A percentile compares a stretch with the other conserved stretches of the same genome.
These are phyloP conservation scores for Drosera spatulata DNA, from an alignment of 179 eudicot genomes.

Conservation along the genomic window DNA sequence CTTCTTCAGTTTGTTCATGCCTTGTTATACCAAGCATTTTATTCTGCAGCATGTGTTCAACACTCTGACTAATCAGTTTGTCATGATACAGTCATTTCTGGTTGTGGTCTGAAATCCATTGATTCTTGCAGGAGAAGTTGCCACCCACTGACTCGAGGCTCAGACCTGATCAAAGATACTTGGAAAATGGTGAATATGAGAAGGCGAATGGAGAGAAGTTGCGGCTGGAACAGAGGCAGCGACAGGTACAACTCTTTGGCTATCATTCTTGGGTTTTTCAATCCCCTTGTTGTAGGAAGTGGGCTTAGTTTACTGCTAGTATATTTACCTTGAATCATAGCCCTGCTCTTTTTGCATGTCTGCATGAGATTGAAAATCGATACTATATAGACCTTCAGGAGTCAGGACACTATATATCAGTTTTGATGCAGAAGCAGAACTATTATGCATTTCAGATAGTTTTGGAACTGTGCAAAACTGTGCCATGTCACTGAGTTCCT, in stretches of 20 bases:
- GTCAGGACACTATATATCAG: too few relatives aligned
- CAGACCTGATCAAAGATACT: conserved; percentile 61
- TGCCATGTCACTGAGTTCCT: too few relatives aligned
- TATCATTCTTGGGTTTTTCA: not conserved
- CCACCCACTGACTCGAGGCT: conserved; percentile 74
- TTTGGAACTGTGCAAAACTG: too few relatives aligned
- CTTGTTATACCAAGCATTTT: too few relatives aligned
- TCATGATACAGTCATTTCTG: not conserved
- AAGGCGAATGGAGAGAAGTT: conserved; percentile 60
- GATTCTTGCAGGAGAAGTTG: conserved; percentile 40
- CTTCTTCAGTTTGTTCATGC: too few relatives aligned
- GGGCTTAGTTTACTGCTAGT: not conserved
- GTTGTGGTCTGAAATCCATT: not conserved
- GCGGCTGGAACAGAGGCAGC: conserved; percentile 58
- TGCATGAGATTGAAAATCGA: too few relatives aligned
- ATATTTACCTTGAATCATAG: too few relatives aligned
- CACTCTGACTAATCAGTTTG: not conserved
- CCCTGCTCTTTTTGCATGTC: too few relatives aligned
- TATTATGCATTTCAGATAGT: too few relatives aligned
- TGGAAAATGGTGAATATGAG: conserved; percentile 21
- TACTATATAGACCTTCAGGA: too few relatives aligned
- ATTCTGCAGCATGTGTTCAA: too few relatives aligned
- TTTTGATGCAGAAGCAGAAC: too few relatives aligned
- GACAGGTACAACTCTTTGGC: conserved; percentile 3
- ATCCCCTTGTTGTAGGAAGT: not conserved